Percentiles rank a stretch among this genome's conserved stretches.
phyloP scores from a whole-genome alignment of 208 protist species.

The Leishmania lainsoni region DNA sequence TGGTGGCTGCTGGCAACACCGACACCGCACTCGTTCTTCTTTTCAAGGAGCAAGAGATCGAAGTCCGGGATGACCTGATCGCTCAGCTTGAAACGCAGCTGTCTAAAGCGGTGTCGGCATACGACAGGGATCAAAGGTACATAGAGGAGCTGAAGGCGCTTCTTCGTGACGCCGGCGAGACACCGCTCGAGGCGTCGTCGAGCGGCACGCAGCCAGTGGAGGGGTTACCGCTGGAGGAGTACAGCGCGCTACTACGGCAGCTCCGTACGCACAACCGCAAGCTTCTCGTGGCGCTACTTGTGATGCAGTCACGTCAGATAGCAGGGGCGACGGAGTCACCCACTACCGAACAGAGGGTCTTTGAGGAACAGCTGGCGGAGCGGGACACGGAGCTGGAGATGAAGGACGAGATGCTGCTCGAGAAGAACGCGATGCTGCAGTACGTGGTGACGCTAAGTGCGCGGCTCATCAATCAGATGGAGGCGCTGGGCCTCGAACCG shows the following conservation, averaged over 20 bases:
- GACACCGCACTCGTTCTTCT: slow-evolving; percentile 51
- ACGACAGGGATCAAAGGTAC: slow-evolving; percentile 43
- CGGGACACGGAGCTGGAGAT: slow-evolving; percentile 66
- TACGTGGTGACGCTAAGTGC: slow-evolving; percentile 70
- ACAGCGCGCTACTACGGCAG: slow-evolving; percentile 62
- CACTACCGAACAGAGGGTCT: not conserved
- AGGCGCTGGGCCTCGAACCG: slow-evolving; percentile 57
- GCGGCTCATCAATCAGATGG: slow-evolving; percentile 77
- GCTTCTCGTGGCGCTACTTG: slow-evolving; percentile 41
- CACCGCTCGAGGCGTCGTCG: slow-evolving; percentile 27
- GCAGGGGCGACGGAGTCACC: slow-evolving; percentile 2
- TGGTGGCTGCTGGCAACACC: slow-evolving; percentile 15
- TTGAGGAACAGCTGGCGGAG: slow-evolving; percentile 66
- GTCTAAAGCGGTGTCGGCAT: slow-evolving; percentile 38
- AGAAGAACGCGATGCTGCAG: slow-evolving; percentile 77
- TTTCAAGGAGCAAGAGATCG: slow-evolving; percentile 69
- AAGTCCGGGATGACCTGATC: slow-evolving; percentile 59
- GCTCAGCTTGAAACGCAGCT: slow-evolving; percentile 63
- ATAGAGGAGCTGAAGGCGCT: slow-evolving; percentile 46
- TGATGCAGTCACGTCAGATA: slow-evolving; percentile 19
- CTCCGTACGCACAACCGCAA: slow-evolving; percentile 61
- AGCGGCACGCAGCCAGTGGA: slow-evolving; percentile 51
- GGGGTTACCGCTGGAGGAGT: slow-evolving; percentile 63
- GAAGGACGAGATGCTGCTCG: slow-evolving; percentile 80
- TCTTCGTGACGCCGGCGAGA: slow-evolving; percentile 32